Evolutionary conservation across 805 yeast genomes (phyloP).

Genomic region (Schwanniomyces vanrijiae): DNA sequence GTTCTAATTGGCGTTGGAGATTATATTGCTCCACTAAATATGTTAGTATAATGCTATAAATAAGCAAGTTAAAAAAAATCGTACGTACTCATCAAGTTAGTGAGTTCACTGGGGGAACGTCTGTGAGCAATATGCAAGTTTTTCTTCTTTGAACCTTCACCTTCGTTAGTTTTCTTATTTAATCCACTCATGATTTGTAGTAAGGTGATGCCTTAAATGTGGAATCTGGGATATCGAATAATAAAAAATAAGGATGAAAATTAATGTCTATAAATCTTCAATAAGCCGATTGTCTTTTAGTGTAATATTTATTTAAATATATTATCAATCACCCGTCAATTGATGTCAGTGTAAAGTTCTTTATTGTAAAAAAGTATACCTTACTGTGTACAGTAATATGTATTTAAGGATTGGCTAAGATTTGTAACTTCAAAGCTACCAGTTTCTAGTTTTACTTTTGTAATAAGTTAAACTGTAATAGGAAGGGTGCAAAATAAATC

Average conservation of each 20-base stretch:
- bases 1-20: constrained; percentile 88
- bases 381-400: neutral
- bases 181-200: neutral
- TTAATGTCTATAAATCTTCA: neutral
- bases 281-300: neutral
- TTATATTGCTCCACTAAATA: constrained; percentile 71
- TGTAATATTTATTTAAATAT: neutral
- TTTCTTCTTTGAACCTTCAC: constrained; percentile 21
- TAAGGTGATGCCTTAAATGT: neutral
- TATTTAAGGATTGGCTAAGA: neutral
- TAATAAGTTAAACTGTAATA: neutral
- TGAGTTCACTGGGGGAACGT: constrained; percentile 92
- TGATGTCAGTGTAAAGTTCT: neutral
- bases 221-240: neutral
- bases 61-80: neutral
- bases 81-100: constrained; percentile 68
- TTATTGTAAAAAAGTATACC: neutral
- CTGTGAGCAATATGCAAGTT: constrained; percentile 91
- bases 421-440: neutral
- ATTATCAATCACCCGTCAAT: neutral
- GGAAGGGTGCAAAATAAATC: neutral
- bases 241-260: neutral
- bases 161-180: neutral
- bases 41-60: constrained; percentile 2
- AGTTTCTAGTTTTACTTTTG: neutral